Evolutionary conservation across 306 rosid genomes (phyloP).

Genomic region (Urtica urens): DNA sequence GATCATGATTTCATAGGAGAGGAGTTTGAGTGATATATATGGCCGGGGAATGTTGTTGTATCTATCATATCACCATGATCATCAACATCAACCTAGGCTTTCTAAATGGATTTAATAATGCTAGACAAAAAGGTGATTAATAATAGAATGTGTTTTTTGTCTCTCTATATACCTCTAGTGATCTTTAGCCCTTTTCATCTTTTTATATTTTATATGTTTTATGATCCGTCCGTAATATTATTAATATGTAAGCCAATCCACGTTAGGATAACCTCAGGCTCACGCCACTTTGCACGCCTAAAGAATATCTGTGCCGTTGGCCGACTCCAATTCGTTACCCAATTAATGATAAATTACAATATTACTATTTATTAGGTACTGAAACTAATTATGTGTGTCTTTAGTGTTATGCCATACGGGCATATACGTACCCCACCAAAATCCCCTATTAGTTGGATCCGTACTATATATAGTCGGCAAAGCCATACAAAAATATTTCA

Average conservation of each 20-base stretch:
- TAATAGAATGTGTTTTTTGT: conserved; percentile 50
- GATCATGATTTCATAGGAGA: background rate
- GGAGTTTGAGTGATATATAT: background rate
- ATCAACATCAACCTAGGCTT: conserved; percentile 38
- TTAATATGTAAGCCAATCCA: conserved; percentile 8
- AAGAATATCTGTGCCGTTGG: conserved; percentile 19
- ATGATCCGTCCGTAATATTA: background rate
- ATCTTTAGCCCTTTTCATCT: conserved; percentile 8
- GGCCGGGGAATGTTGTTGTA: conserved; percentile 29
- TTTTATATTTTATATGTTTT: background rate
- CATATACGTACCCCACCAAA: conserved; percentile 13
- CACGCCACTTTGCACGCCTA: conserved; percentile 32
- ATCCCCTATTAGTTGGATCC: background rate
- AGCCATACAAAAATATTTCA: conserved; percentile 7
- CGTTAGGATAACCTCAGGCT: conserved; percentile 43
- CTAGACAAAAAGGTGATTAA: conserved; percentile 46
- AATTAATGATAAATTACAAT: background rate
- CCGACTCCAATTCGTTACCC: conserved; percentile 16
- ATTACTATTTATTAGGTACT: background rate
- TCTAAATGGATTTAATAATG: conserved; percentile 19
- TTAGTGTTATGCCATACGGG: background rate
- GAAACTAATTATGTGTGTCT: background rate
- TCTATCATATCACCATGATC: conserved; percentile 24
- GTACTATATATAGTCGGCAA: conserved; percentile 20
- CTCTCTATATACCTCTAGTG: conserved; percentile 17